These are phyloP conservation scores for Fragilaria radians DNA, from an alignment of 108 stramenopile genomes.

Conservation along the genomic window DNA sequence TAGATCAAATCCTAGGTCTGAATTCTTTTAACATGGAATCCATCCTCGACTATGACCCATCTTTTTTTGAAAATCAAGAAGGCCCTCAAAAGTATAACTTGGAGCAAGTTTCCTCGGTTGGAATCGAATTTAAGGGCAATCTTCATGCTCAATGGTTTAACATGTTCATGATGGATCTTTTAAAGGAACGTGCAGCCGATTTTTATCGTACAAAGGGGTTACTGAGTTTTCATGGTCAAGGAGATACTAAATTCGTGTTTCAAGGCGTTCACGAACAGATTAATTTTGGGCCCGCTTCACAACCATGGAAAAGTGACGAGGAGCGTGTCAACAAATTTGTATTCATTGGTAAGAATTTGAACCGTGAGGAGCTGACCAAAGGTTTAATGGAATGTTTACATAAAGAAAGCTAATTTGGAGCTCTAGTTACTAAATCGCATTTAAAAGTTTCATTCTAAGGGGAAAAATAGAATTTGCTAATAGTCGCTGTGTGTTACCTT, in stretches of 20 bases:
- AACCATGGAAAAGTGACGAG: conserved; percentile 80
- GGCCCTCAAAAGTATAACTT: conserved; percentile 83
- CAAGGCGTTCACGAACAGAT: conserved; percentile 98
- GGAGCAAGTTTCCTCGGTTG: conserved; percentile 83
- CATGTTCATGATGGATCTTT: conserved; percentile 94
- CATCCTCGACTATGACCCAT: conserved; percentile 77
- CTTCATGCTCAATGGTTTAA: conserved; percentile 95
- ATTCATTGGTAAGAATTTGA: conserved; percentile 92
- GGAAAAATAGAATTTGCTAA: no score
- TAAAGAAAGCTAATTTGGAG: conserved; percentile 73
- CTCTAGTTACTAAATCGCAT: no score
- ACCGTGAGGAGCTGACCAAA: conserved; percentile 80
- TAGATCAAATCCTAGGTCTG: conserved; percentile 82
- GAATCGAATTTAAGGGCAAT: conserved; percentile 79
- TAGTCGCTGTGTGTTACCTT: no score
- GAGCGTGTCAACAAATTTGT: conserved; percentile 87
- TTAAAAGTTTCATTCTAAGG: no score
- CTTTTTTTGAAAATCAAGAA: conserved; percentile 80
- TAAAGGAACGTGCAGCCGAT: conserved; percentile 85
- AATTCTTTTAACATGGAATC: conserved; percentile 89
- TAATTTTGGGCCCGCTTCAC: conserved; percentile 90
- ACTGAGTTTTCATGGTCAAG: conserved; percentile 90
- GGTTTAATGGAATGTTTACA: conserved; percentile 86
- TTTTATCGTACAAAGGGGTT: conserved; percentile 92
- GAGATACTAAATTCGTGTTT: conserved; percentile 93